phyloP scores from a whole-genome alignment of 2,329 filamentous ascomycete genomes.

The Fusarium sp. region DNA sequence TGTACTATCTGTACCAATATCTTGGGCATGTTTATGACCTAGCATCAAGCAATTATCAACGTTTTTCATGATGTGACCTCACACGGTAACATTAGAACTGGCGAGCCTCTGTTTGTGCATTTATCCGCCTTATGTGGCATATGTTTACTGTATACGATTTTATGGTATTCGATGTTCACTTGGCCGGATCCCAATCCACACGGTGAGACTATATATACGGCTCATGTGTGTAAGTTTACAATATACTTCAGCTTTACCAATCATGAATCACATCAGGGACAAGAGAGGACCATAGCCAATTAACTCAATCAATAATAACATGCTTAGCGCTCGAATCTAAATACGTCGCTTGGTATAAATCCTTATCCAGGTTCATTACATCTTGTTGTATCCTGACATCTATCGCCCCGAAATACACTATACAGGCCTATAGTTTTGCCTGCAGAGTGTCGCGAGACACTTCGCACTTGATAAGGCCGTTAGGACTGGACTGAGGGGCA shows the following conservation, averaged over 20 bases:
- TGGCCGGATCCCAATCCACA: background rate
- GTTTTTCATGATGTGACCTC: slow-evolving; percentile 12
- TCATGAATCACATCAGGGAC: background rate
- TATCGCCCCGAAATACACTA: slow-evolving; percentile 15
- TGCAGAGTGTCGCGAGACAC: slow-evolving; percentile 70
- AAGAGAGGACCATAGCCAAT: background rate
- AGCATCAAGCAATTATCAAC: slow-evolving; percentile 45
- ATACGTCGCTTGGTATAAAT: slow-evolving; percentile 38
- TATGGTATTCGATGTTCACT: background rate
- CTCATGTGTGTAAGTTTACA: background rate
- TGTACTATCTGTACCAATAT: slow-evolving; percentile 53
- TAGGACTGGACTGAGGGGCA: slow-evolving; percentile 91
- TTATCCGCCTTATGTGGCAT: background rate
- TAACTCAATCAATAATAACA: background rate
- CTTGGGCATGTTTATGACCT: slow-evolving; percentile 48
- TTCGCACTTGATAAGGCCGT: slow-evolving; percentile 95
- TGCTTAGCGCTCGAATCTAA: slow-evolving; percentile 21
- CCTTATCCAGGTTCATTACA: slow-evolving; percentile 30
- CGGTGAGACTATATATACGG: background rate
- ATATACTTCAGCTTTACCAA: background rate
- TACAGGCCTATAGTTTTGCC: slow-evolving; percentile 16
- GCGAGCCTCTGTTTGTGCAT: background rate
- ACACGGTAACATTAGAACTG: background rate
- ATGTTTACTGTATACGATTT: background rate
- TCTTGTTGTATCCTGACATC: slow-evolving; percentile 34